phyloP scores from a whole-genome alignment of 192 early-diverging fungal species.

The Mortierella alpina region DNA sequence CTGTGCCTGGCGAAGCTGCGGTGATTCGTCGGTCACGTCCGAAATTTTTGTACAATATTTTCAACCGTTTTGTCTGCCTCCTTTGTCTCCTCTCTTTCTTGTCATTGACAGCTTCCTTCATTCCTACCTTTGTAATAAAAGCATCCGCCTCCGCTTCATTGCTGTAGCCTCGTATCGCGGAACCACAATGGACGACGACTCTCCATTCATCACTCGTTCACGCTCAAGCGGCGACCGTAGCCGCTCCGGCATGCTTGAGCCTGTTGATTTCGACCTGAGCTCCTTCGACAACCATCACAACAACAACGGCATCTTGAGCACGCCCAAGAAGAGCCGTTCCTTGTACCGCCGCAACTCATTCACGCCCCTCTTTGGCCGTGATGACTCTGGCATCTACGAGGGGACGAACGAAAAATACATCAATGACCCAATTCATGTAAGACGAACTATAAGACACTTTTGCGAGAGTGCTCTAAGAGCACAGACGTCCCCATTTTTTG shows the following conservation, averaged over 20 bases:
- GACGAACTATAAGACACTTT: background rate
- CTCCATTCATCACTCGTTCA: constrained; percentile 15
- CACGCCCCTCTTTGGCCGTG: constrained; percentile 39
- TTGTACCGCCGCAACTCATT: constrained; percentile 38
- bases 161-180: background rate
- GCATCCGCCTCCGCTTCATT: background rate
- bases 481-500: constrained; percentile 6
- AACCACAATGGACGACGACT: constrained; percentile 15
- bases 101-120: no score
- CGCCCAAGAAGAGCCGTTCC: constrained; percentile 12
- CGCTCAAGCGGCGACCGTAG: constrained; percentile 5
- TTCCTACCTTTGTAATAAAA: background rate
- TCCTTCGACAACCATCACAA: constrained; percentile 9
- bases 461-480: background rate
- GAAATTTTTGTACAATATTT: background rate
- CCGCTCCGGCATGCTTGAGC: background rate
- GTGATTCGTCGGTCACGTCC: background rate
- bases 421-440: constrained; percentile 83
- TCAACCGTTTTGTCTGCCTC: background rate
- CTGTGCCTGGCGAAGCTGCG: background rate
- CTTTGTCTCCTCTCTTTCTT: background rate
- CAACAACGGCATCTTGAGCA: constrained; percentile 9
- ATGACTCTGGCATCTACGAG: constrained; percentile 43
- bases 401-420: constrained; percentile 61
- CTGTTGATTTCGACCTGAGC: constrained; percentile 3